Evolutionary conservation across 2,329 filamentous ascomycete species (phyloP).

Genomic region (Gliomastix tumulicola): DNA sequence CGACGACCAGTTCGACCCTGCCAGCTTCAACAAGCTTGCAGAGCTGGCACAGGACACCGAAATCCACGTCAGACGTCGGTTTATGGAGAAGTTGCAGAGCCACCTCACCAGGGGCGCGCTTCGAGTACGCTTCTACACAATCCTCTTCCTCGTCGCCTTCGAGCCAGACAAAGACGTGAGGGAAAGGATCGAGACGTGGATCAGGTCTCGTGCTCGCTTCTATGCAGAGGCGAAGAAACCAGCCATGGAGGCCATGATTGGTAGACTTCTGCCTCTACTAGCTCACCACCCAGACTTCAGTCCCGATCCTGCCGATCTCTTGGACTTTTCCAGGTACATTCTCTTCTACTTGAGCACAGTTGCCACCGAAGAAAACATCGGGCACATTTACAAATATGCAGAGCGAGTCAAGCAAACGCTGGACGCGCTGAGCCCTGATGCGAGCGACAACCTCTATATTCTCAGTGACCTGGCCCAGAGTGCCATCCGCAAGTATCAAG

Average conservation of each 20-base stretch:
- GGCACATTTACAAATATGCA: conserved; percentile 83
- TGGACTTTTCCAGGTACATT: conserved; percentile 82
- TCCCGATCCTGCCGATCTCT: conserved; percentile 56
- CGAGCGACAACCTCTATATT: conserved; percentile 73
- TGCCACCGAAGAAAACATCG: conserved; percentile 79
- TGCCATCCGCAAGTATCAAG: conserved; percentile 78
- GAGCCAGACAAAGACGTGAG: conserved; percentile 73
- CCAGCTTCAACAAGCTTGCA: conserved; percentile 75
- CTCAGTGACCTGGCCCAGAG: conserved; percentile 82
- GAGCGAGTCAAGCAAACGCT: conserved; percentile 87
- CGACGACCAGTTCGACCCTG: conserved; percentile 65
- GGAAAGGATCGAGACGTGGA: conserved; percentile 76
- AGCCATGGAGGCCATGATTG: conserved; percentile 74
- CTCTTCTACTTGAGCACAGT: conserved; percentile 81
- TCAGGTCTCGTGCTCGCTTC: conserved; percentile 69
- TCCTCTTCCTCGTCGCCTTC: conserved; percentile 86
- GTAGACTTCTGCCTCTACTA: conserved; percentile 77
- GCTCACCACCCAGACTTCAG: conserved; percentile 92
- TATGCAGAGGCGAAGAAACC: conserved; percentile 52
- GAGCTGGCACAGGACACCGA: conserved; percentile 74
- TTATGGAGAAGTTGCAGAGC: conserved; percentile 83
- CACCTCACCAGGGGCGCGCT: conserved; percentile 71
- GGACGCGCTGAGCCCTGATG: conserved; percentile 64
- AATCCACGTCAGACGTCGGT: conserved; percentile 66
- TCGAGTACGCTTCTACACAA: conserved; percentile 73